A percentile compares a stretch with the other conserved stretches of the same genome.
These are phyloP conservation scores for Ilex paraguariensis DNA, from an alignment of 305 asterid genomes.

Conservation along the genomic window DNA sequence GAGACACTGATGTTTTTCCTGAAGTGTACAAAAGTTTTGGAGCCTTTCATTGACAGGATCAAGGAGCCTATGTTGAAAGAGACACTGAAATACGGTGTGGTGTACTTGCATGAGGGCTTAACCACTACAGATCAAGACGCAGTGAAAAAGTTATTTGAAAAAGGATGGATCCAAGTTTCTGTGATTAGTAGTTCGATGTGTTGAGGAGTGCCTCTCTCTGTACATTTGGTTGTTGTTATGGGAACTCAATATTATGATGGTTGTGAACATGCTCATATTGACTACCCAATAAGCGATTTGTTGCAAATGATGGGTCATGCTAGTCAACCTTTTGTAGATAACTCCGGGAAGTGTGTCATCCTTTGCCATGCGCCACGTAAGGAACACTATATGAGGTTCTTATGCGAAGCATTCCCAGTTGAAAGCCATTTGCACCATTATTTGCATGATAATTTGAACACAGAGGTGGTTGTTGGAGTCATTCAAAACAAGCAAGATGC, in stretches of 20 bases:
- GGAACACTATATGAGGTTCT: slow-evolving; percentile 83
- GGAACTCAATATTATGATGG: slow-evolving; percentile 93
- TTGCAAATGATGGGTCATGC: slow-evolving; percentile 99
- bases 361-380: slow-evolving; percentile 91
- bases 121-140: slow-evolving; percentile 72
- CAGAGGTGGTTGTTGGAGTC: slow-evolving; percentile 84
- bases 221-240: slow-evolving; percentile 93
- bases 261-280: slow-evolving; percentile 74
- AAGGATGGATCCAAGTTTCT: slow-evolving; percentile 86
- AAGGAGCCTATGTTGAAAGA: slow-evolving; percentile 67
- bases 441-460: slow-evolving; percentile 80
- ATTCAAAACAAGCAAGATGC: slow-evolving; percentile 92
- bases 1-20: slow-evolving; percentile 54
- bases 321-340: slow-evolving; percentile 83
- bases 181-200: slow-evolving; percentile 86
- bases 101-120: slow-evolving; percentile 90
- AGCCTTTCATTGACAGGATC: slow-evolving; percentile 57
- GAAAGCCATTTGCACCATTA: slow-evolving; percentile 96
- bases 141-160: slow-evolving; percentile 74
- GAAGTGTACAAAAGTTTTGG: slow-evolving; percentile 44
- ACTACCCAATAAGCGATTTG: slow-evolving; percentile 82
- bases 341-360: slow-evolving; percentile 87
- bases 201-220: slow-evolving; percentile 83
- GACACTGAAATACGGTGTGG: slow-evolving; percentile 78
- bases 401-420: slow-evolving; percentile 84